These are phyloP conservation scores for Talaromyces trachyspermus DNA, from an alignment of 495 filamentous ascomycete genomes.

Conservation along the genomic window DNA sequence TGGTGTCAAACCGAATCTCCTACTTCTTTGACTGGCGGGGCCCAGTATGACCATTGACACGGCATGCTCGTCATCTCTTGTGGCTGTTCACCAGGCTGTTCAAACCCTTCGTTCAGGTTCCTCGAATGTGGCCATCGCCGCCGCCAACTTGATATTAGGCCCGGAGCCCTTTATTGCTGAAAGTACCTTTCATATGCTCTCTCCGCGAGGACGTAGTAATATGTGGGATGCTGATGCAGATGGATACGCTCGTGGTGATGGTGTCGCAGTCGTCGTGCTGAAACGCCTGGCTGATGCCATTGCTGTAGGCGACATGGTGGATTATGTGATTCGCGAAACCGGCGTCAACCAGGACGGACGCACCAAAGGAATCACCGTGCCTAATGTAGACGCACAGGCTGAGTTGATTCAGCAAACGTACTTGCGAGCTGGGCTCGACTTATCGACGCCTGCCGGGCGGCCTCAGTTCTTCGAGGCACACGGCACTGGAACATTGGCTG, in stretches of 20 bases:
- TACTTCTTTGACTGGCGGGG: conserved; percentile 52
- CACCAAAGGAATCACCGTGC: conserved; percentile 22
- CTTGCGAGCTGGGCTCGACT: conserved; percentile 21
- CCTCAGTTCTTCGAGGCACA: conserved; percentile 32
- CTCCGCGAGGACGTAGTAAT: conserved; percentile 18
- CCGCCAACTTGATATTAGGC: conserved; percentile 13
- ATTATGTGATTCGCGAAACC: conserved; percentile 25
- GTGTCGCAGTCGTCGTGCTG: conserved; percentile 30
- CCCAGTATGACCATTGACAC: conserved; percentile 52
- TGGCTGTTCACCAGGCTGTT: conserved; percentile 37
- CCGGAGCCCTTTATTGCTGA: conserved; percentile 9
- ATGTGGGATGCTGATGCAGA: conserved; percentile 39
- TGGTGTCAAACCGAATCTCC: conserved; percentile 47
- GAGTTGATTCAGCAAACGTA: conserved; percentile 24
- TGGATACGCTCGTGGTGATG: conserved; percentile 44
- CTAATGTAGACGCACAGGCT: conserved; percentile 18
- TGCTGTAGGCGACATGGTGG: conserved; percentile 23
- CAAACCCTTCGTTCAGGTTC: conserved; percentile 34
- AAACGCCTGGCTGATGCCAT: conserved; percentile 27
- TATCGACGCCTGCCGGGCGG: conserved; percentile 8
- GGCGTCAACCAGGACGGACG: conserved; percentile 26
- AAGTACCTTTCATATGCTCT: conserved; percentile 29
- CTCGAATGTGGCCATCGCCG: conserved; percentile 19
- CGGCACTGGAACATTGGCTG: conserved; percentile 33
- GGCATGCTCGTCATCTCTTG: conserved; percentile 47